Evolutionary conservation across 768 basidiomycete species (phyloP).

Genomic region (Auricularia cornea): DNA sequence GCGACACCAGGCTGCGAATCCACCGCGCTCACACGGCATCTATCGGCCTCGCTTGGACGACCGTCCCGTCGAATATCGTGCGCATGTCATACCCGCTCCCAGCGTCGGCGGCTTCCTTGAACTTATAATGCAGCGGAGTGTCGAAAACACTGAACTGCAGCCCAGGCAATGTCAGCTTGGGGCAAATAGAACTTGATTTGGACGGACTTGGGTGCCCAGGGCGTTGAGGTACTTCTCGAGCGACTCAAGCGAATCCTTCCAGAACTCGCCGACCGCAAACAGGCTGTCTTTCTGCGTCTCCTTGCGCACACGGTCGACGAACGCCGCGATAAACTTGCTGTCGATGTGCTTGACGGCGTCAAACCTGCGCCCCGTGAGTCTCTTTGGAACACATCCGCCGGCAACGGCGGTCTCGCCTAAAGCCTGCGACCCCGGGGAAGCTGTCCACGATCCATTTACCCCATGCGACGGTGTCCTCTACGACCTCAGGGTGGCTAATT

Average conservation of each 20-base stretch:
- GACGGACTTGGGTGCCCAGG: slow-evolving; percentile 15
- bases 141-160: slow-evolving; percentile 33
- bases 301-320: slow-evolving; percentile 32
- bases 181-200: too few species aligned
- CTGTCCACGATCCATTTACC: slow-evolving; percentile 24
- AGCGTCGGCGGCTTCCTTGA: slow-evolving; percentile 29
- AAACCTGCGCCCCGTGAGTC: slow-evolving; percentile 19
- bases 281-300: slow-evolving; percentile 25
- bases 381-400: not conserved
- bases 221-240: slow-evolving; percentile 17
- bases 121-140: slow-evolving; percentile 29
- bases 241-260: slow-evolving; percentile 28
- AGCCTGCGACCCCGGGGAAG: slow-evolving; percentile 4
- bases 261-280: slow-evolving; percentile 41
- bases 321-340: slow-evolving; percentile 21
- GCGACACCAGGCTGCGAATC: not conserved
- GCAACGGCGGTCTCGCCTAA: not conserved
- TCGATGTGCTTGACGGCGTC: slow-evolving; percentile 38
- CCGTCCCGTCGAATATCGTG: slow-evolving; percentile 31
- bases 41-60: slow-evolving; percentile 27
- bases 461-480: slow-evolving; percentile 24
- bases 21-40: slow-evolving; percentile 23
- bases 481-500: slow-evolving; percentile 26
- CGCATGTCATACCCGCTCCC: slow-evolving; percentile 26
- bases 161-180: too few species aligned